Conservation (phyloP, 2,329 filamentous ascomycete genomes). For the Microdochium trichocladiopsis region DNA sequence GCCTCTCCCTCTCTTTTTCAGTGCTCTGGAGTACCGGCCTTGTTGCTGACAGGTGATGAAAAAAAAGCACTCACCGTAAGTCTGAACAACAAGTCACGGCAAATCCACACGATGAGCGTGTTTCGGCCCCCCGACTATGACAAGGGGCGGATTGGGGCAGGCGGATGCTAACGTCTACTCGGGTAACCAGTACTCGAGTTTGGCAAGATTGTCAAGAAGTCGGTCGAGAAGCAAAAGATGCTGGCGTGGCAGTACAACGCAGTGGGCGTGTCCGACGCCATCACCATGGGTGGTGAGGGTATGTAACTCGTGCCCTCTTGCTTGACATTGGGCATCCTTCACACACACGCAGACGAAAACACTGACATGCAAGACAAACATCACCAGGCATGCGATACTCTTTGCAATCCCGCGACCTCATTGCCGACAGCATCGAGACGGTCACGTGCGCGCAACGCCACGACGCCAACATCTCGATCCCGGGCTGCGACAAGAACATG, state of each 20-base stretch:
- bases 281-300: constrained; percentile 94
- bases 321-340: not conserved
- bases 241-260: constrained; percentile 94
- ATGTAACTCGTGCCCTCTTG: constrained; percentile 11
- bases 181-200: constrained; percentile 66
- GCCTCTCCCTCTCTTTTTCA: not conserved
- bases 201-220: constrained; percentile 78
- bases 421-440: constrained; percentile 90
- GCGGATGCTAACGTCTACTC: constrained; percentile 1
- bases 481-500: constrained; percentile 98
- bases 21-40: not conserved
- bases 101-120: constrained; percentile 4
- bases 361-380: constrained; percentile 3
- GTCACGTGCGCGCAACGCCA: constrained; percentile 89
- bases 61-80: constrained; percentile 20
- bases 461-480: constrained; percentile 88
- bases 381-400: constrained; percentile 82
- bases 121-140: too few relatives aligned
- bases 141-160: not conserved
- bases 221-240: constrained; percentile 77
- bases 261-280: constrained; percentile 80
- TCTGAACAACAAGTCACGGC: not conserved
- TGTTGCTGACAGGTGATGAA: constrained; percentile 1
- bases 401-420: constrained; percentile 82
- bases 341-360: not conserved